Conservation (phyloP, 2,329 filamentous ascomycete genomes). For the Nannizziopsis barbatae region DNA sequence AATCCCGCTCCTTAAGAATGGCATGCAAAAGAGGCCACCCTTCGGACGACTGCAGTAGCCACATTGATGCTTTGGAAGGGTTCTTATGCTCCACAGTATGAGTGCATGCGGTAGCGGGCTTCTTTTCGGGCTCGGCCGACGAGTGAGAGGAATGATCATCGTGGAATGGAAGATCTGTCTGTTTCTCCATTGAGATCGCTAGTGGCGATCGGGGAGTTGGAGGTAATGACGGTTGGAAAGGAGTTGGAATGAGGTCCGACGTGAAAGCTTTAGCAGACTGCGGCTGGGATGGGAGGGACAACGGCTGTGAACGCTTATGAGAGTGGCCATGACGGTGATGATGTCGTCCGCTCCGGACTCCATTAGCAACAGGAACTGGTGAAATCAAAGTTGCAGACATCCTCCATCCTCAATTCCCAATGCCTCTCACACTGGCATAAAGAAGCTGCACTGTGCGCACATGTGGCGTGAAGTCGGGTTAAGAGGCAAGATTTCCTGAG, state of each 20-base stretch:
- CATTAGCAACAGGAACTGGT: constrained; percentile 12
- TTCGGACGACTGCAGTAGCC: constrained; percentile 58
- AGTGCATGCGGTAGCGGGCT: neutral
- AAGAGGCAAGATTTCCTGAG: no score
- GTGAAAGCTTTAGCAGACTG: neutral
- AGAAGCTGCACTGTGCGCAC: neutral
- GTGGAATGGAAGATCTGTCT: constrained; percentile 2
- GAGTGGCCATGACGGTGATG: constrained; percentile 6
- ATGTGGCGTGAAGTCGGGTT: neutral
- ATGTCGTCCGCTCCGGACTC: constrained; percentile 13
- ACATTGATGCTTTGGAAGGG: constrained; percentile 59
- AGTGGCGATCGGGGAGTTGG: constrained; percentile 2
- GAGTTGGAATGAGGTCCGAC: neutral
- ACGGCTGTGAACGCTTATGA: constrained; percentile 11
- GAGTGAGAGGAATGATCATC: neutral
- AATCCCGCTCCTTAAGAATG: constrained; percentile 83
- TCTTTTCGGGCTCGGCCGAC: neutral
- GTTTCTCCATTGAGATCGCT: neutral
- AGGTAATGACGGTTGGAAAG: neutral
- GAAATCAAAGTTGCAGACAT: constrained; percentile 13
- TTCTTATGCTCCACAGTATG: constrained; percentile 34
- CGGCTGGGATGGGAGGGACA: constrained; percentile 2
- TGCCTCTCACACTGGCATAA: no score
- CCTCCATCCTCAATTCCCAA: constrained; percentile 13
- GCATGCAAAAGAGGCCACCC: constrained; percentile 70